Conservation (phyloP, 148 eudicot species). For the Chenopodium suecicum region DNA sequence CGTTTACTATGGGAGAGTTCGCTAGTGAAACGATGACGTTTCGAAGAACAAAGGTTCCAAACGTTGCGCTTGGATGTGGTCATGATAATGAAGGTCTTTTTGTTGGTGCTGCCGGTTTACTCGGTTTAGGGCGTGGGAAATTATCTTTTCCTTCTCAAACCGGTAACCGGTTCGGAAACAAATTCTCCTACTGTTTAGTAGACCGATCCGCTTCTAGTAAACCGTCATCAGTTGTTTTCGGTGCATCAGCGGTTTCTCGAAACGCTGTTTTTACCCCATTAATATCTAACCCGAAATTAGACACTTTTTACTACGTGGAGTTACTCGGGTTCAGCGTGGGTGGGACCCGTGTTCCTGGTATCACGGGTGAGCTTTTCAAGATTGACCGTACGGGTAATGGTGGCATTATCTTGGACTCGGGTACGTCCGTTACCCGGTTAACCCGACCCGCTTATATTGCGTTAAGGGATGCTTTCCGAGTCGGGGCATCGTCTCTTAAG, state of each 20-base stretch:
- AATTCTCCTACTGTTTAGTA: slow-evolving; percentile 81
- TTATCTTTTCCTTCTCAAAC: slow-evolving; percentile 74
- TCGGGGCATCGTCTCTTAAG: slow-evolving; percentile 59
- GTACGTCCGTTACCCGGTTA: slow-evolving; percentile 85
- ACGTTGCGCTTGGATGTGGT: slow-evolving; percentile 86
- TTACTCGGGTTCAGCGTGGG: slow-evolving; percentile 82
- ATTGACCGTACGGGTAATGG: slow-evolving; percentile 68
- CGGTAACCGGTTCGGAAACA: slow-evolving; percentile 62
- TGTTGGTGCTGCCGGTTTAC: slow-evolving; percentile 83
- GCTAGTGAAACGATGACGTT: slow-evolving; percentile 91
- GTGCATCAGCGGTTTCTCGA: slow-evolving; percentile 52
- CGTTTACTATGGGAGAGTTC: slow-evolving; percentile 77
- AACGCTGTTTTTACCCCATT: slow-evolving; percentile 72
- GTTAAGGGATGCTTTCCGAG: slow-evolving; percentile 60
- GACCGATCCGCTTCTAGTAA: slow-evolving; percentile 75
- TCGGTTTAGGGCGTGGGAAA: slow-evolving; percentile 82
- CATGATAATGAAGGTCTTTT: slow-evolving; percentile 90
- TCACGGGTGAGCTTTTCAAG: slow-evolving; percentile 58
- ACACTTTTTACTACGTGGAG: slow-evolving; percentile 88
- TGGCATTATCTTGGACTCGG: slow-evolving; percentile 87
- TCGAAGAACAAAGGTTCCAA: slow-evolving; percentile 44
- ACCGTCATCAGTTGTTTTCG: slow-evolving; percentile 80
- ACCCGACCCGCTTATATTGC: slow-evolving; percentile 82
- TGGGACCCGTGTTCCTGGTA: slow-evolving; percentile 59
- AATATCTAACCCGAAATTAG: slow-evolving; percentile 71